Conservation (phyloP, 371 early-diverging fungal genomes). For the Thermomucor indicae-seudaticae region DNA sequence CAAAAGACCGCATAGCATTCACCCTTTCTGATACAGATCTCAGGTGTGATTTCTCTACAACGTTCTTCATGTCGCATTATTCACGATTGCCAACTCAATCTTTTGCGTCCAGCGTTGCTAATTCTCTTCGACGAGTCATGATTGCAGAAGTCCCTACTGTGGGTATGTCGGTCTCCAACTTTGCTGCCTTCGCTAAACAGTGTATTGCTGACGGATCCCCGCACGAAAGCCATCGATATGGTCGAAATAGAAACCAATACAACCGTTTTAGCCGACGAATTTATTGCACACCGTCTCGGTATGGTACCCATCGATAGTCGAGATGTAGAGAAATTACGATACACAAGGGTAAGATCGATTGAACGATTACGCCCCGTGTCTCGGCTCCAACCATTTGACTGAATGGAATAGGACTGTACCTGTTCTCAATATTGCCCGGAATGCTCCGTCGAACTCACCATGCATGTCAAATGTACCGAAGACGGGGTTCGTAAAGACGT, state of each 20-base stretch:
- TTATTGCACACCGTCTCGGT: constrained; percentile 97
- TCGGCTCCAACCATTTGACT: not conserved
- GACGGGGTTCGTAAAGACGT: constrained; percentile 69
- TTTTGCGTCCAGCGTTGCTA: constrained; percentile 72
- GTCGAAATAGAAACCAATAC: constrained; percentile 96
- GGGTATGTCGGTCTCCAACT: no score
- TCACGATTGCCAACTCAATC: not conserved
- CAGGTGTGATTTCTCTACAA: constrained; percentile 40
- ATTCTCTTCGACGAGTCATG: constrained; percentile 95
- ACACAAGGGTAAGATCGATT: constrained; percentile 62
- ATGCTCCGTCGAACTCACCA: constrained; percentile 88
- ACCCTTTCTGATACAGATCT: constrained; percentile 76
- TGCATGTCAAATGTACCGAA: constrained; percentile 82
- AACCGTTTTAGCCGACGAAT: constrained; percentile 98
- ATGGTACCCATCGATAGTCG: constrained; percentile 91
- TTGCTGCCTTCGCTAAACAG: no score
- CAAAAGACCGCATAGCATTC: constrained; percentile 68
- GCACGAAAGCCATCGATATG: constrained; percentile 92
- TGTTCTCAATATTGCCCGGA: constrained; percentile 86
- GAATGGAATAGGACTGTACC: constrained; percentile 71
- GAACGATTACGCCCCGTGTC: not conserved
- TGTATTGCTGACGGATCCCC: no score
- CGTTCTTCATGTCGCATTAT: not conserved
- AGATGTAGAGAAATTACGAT: constrained; percentile 75
- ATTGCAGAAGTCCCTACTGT: constrained; percentile 97